Percentiles rank a stretch among this genome's conserved stretches.
phyloP scores from a whole-genome alignment of 305 asterid genomes.

The Solanum chacoense region DNA sequence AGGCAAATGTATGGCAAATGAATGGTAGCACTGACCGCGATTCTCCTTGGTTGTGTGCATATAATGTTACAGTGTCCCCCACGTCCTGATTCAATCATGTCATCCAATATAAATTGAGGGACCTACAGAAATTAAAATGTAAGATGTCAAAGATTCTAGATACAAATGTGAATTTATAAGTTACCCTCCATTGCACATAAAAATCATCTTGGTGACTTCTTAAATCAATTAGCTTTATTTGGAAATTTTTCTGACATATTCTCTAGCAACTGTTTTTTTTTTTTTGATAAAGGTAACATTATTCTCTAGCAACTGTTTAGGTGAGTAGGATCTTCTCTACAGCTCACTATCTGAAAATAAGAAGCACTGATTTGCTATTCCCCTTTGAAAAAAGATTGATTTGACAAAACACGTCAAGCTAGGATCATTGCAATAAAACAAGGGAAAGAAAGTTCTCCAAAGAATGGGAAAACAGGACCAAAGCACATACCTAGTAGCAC shows the following conservation, averaged over 20 bases:
- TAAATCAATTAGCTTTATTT: neutral
- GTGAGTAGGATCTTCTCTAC: neutral
- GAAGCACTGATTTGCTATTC: neutral
- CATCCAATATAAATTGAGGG: conserved; percentile 88
- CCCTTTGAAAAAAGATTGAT: neutral
- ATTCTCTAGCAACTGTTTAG: neutral
- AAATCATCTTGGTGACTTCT: neutral
- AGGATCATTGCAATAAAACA: neutral
- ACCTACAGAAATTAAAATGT: conserved; percentile 47
- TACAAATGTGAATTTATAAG: neutral
- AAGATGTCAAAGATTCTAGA: conserved; percentile 2
- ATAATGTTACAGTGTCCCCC: conserved; percentile 80
- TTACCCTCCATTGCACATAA: neutral
- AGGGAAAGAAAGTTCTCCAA: neutral
- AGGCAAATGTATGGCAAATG: neutral
- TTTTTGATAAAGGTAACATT: no score
- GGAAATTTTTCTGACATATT: neutral
- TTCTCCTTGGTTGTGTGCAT: conserved; percentile 99
- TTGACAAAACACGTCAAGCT: neutral
- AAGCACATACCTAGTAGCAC: neutral
- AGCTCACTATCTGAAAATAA: neutral
- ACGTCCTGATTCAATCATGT: conserved; percentile 81
- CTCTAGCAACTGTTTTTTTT: neutral
- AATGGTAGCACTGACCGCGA: conserved; percentile 56
- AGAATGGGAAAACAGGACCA: neutral